Base-by-base conservation (phyloP, 768 basidiomycete species). In the Tephrocybe sp. region DNA sequence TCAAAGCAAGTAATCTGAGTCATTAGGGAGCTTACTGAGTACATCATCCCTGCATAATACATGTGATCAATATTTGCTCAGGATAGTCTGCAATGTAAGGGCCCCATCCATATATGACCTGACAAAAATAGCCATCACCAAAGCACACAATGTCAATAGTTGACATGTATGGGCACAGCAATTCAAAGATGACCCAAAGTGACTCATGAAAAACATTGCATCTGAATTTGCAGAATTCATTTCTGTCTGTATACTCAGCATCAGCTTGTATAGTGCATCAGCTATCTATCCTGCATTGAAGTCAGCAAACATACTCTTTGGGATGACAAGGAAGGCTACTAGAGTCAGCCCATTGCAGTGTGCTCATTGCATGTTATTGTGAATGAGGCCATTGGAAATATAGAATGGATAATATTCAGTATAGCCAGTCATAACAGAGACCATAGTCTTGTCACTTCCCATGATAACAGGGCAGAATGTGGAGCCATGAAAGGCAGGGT, bases 391-490 rank as follows among this genome's bases (percentile, higher is more conserved):
- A 17, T 57, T 45, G 0, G 57, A 58, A 21, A 53, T 41, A 37
- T 65, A 65, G 0, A 64, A 36, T 1, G 59, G 61, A 20, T 61
- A 61, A 39, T 61, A 63, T 33, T 62, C 56, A 2, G 56, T 60
- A 28, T 55, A 48, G 2, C 64, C 62, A 3, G 65, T 66, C 0
- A 56, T 57, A 25, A 62, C 55, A 3, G 61, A 65, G 15, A 68
- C 66, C 0, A 61, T 67, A 0, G 63, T 68, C 49, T 68, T 68
- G 48, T 68, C 62, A 47, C 60, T 65, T 1, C 66, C 65, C 23
- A 62, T 47, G 21, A 67, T 61, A 18, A 67, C 50, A 15, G 65
- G 61, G 20, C 55, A 54, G 30, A 50, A 57, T 44, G 50, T 59
- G 4, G 52, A 38, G 1, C 64, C 54, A 14, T 51, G 34, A 10